Evolutionary conservation across 352 stramenopile genomes (phyloP), one percentile per base, ranked within the genome.

Genomic region (Globisporangium abappressorium): DNA sequence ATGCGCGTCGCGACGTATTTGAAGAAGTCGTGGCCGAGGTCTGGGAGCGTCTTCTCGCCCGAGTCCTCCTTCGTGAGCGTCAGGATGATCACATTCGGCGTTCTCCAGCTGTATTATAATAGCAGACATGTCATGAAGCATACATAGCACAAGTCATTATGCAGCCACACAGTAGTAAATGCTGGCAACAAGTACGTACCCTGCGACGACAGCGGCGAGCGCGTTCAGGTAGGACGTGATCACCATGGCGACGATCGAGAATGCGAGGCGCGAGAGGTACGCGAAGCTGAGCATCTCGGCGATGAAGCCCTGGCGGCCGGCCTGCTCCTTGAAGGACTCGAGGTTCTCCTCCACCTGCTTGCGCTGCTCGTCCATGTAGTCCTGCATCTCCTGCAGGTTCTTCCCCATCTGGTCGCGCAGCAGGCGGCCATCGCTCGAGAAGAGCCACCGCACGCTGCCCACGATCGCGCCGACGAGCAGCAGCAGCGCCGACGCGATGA

Each of bases 251-350:
- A 93, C 74, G 69, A 95, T 76, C 51, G 88, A 91, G 64, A 94
- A 92, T 18, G 82, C 86, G 38, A 95, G 80, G 3, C 88, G 78
- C 38, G 86, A 94, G 24, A 95, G 77, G 70, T 95, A 95, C 20
- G 87, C 84, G 66, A 87, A 92, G 79, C 86, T 94, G 60, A 94
- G 78, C 88, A 95, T 95, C 76, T 95, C 86, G 55, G 80, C 78
- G 68, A 94, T 90, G 71, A 95, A 95, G 33, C 88, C 88, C 72
- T 93, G 84, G 22, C 83, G 85, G 0, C 72, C 77, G 59, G 84
- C 87, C 53, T 77, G 78, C 43, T 71, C 77, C 63, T 90, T 90
- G 49, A 92, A 77, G 70, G 89, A 87, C 74, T 86, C 77, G 68
- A 93, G 70, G 70, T 91, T 88, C 68, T 86, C 84, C 33, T 84